Percentiles rank a stretch among this genome's conserved stretches.
These are phyloP conservation scores for Stentor roeselii DNA, from an alignment of 73 alveolate species.

Conservation along the genomic window DNA sequence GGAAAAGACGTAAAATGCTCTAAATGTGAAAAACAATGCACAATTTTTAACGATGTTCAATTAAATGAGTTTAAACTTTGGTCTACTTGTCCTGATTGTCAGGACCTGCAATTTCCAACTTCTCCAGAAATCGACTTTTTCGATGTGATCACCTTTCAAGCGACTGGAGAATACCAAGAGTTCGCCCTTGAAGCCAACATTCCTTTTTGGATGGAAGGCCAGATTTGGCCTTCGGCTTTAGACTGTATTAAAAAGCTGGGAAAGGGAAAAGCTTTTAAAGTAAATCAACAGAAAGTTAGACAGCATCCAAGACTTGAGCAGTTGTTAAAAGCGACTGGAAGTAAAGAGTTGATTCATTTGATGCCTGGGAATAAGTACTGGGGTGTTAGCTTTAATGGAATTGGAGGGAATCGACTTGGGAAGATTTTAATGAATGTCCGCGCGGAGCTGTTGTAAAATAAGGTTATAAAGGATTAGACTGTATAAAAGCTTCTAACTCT, in stretches of 20 bases:
- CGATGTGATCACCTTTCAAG: not conserved
- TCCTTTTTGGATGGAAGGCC: not conserved
- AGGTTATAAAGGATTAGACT: too few species aligned
- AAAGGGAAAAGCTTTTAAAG: not conserved
- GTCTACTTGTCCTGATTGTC: not conserved
- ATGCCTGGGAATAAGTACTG: not conserved
- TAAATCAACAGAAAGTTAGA: not conserved
- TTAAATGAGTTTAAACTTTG: not conserved
- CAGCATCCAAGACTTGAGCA: slow-evolving; percentile 23
- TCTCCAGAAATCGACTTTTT: not conserved
- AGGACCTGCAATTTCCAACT: not conserved
- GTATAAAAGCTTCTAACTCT: too few species aligned
- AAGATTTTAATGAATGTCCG: slow-evolving; percentile 9
- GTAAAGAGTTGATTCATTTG: not conserved
- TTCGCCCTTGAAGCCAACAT: not conserved
- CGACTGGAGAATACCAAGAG: not conserved
- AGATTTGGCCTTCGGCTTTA: not conserved
- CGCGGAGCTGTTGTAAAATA: too few species aligned
- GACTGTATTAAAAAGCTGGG: not conserved
- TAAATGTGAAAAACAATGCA: not conserved
- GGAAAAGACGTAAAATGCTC: not conserved
- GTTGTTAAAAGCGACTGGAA: not conserved
- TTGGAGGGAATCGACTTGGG: slow-evolving; percentile 5
- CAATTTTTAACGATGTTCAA: not conserved
- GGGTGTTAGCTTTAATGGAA: slow-evolving; percentile 23